These are phyloP conservation scores for Dactylellina leptospora DNA, from an alignment of 2,329 filamentous ascomycete genomes.

Conservation along the genomic window DNA sequence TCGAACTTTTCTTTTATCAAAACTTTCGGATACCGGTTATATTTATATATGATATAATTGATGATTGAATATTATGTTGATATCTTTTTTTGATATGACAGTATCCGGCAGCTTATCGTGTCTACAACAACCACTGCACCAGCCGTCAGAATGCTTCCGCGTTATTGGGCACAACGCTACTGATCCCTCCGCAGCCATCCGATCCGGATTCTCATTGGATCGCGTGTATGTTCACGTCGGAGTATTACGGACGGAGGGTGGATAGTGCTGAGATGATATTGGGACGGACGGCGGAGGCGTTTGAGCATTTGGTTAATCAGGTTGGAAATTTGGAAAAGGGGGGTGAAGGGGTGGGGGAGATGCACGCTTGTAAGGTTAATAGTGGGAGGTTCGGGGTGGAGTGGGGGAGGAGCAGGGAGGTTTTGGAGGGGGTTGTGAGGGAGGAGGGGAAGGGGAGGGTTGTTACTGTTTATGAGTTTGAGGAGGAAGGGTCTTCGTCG, in stretches of 20 bases:
- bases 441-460: slow-evolving; percentile 26
- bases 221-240: slow-evolving; percentile 42
- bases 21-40: neutral
- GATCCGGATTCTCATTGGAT: slow-evolving; percentile 35
- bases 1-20: neutral
- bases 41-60: neutral
- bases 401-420: slow-evolving; percentile 21
- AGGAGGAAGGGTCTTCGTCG: slow-evolving; percentile 2
- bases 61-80: neutral
- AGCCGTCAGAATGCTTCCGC: slow-evolving; percentile 4
- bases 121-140: slow-evolving; percentile 36
- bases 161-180: slow-evolving; percentile 29
- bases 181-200: slow-evolving; percentile 31
- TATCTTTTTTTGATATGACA: slow-evolving; percentile 9
- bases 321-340: slow-evolving; percentile 1
- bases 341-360: neutral
- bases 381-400: slow-evolving; percentile 45
- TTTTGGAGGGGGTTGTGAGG: slow-evolving; percentile 21
- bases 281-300: slow-evolving; percentile 11
- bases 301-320: slow-evolving; percentile 33
- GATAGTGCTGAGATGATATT: slow-evolving; percentile 33
- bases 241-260: slow-evolving; percentile 24
- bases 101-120: slow-evolving; percentile 37
- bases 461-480: slow-evolving; percentile 42
- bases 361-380: slow-evolving; percentile 51